These are phyloP conservation scores for Mortierella sp. DNA, from an alignment of 371 early-diverging fungal genomes.

Conservation along the genomic window DNA sequence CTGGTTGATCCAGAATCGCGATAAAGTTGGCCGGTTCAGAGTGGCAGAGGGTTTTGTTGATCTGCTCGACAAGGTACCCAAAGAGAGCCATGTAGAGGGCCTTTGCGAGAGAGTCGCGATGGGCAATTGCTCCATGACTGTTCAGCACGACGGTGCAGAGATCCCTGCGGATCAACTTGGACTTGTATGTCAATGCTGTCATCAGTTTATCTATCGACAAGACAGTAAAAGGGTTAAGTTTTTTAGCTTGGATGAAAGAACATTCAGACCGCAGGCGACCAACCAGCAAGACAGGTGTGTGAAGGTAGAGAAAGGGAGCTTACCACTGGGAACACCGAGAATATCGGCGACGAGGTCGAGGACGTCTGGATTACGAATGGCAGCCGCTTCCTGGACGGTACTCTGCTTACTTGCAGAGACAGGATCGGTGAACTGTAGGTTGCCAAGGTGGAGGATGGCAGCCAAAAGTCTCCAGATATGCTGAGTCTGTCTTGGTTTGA, in stretches of 20 bases:
- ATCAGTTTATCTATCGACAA: conserved; percentile 58
- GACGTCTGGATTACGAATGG: conserved; percentile 73
- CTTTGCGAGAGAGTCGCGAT: conserved; percentile 86
- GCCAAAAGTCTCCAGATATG: conserved; percentile 80
- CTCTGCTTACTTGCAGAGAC: conserved; percentile 41
- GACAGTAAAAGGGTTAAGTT: neutral
- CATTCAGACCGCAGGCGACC: neutral
- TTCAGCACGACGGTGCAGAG: conserved; percentile 91
- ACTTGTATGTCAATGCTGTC: conserved; percentile 75
- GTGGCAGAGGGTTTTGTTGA: conserved; percentile 83
- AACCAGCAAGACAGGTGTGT: neutral
- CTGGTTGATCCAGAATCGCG: conserved; percentile 80
- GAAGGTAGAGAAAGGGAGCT: conserved; percentile 65
- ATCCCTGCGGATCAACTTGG: conserved; percentile 80
- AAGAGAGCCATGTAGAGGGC: conserved; percentile 87
- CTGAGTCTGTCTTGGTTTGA: conserved; percentile 79
- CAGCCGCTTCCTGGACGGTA: conserved; percentile 68
- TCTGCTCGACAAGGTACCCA: conserved; percentile 90
- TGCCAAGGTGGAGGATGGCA: conserved; percentile 86
- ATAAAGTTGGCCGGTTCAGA: conserved; percentile 80
- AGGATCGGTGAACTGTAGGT: conserved; percentile 75
- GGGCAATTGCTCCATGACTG: conserved; percentile 76
- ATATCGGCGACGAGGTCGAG: conserved; percentile 83
- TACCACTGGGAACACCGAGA: conserved; percentile 82
- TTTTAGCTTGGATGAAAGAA: neutral